These are phyloP conservation scores for Botryosphaeria dothidea DNA, from an alignment of 2,329 filamentous ascomycete genomes.

Conservation along the genomic window DNA sequence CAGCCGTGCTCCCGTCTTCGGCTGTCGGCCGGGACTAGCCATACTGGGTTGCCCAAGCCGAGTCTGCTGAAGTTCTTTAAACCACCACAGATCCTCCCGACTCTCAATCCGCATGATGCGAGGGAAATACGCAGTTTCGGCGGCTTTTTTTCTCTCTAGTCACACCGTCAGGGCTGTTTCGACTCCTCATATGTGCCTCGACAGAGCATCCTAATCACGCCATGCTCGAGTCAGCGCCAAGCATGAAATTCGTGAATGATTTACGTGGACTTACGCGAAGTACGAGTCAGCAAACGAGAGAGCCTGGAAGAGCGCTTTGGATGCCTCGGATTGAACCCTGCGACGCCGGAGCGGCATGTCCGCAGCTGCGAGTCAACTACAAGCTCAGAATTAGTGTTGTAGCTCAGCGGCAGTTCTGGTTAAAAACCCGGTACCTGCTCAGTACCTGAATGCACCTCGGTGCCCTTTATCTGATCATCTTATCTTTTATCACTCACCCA, in stretches of 20 bases:
- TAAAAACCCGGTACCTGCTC: not conserved
- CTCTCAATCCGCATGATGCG: not conserved
- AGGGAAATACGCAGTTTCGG: not conserved
- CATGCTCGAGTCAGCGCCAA: slow-evolving; percentile 7
- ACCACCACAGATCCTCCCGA: not conserved
- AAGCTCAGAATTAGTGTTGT: not conserved
- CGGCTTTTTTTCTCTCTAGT: too few species aligned
- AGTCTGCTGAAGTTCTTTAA: not conserved
- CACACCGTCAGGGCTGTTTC: not conserved
- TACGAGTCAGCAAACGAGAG: not conserved
- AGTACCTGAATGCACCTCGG: not conserved
- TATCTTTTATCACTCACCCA: not conserved
- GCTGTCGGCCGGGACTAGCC: slow-evolving; percentile 5
- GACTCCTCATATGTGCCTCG: not conserved
- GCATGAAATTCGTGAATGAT: not conserved
- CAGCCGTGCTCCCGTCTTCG: not conserved
- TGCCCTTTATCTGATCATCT: slow-evolving; percentile 9
- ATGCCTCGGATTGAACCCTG: not conserved
- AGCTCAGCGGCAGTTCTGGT: not conserved
- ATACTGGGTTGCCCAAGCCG: not conserved
- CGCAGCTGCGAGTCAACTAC: not conserved
- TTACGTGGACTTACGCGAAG: not conserved
- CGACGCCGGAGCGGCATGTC: slow-evolving; percentile 3
- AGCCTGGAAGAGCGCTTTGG: not conserved
- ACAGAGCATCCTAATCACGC: not conserved